A percentile compares a stretch with the other conserved stretches of the same genome.
Conservation (phyloP, 768 basidiomycete genomes). For the Pleurotus salmoneostramineus region DNA sequence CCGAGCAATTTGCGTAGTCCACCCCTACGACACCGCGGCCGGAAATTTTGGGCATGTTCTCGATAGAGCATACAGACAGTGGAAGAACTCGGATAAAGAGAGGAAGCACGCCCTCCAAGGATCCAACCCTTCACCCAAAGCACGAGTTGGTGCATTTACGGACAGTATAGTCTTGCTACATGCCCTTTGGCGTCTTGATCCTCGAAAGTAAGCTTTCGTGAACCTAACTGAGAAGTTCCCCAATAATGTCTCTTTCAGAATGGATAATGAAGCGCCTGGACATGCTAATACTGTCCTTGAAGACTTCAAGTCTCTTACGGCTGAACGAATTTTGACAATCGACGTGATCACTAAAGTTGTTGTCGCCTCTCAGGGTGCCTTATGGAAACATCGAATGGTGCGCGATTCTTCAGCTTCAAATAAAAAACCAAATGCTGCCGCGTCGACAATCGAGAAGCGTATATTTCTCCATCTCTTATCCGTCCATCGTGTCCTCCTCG, state of each 20-base stretch:
- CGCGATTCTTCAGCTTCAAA: slow-evolving; percentile 36
- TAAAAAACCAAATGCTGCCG: slow-evolving; percentile 20
- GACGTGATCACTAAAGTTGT: slow-evolving; percentile 76
- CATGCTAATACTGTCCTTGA: slow-evolving; percentile 45
- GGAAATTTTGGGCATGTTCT: slow-evolving; percentile 81
- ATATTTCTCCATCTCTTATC: slow-evolving; percentile 67
- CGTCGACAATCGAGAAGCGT: slow-evolving; percentile 52
- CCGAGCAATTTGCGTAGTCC: slow-evolving; percentile 81
- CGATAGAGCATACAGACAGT: slow-evolving; percentile 59
- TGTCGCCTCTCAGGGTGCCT: slow-evolving; percentile 71
- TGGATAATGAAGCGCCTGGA: slow-evolving; percentile 42
- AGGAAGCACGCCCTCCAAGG: slow-evolving; percentile 13
- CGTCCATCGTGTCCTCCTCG: slow-evolving; percentile 58
- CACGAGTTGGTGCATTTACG: slow-evolving; percentile 63
- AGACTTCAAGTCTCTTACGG: slow-evolving; percentile 59
- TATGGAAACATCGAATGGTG: slow-evolving; percentile 82
- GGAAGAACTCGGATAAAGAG: slow-evolving; percentile 40
- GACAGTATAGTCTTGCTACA: slow-evolving; percentile 74
- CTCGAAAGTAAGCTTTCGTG: slow-evolving; percentile 49
- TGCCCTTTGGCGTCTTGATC: slow-evolving; percentile 61
- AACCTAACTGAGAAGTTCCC: neutral
- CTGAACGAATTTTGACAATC: slow-evolving; percentile 65
- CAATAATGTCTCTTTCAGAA: slow-evolving; percentile 27
- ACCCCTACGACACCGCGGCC: slow-evolving; percentile 82
- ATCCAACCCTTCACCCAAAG: slow-evolving; percentile 37